Evolutionary conservation across 2,329 filamentous ascomycete species (phyloP).

Genomic region (Paecilomyces formosus): DNA sequence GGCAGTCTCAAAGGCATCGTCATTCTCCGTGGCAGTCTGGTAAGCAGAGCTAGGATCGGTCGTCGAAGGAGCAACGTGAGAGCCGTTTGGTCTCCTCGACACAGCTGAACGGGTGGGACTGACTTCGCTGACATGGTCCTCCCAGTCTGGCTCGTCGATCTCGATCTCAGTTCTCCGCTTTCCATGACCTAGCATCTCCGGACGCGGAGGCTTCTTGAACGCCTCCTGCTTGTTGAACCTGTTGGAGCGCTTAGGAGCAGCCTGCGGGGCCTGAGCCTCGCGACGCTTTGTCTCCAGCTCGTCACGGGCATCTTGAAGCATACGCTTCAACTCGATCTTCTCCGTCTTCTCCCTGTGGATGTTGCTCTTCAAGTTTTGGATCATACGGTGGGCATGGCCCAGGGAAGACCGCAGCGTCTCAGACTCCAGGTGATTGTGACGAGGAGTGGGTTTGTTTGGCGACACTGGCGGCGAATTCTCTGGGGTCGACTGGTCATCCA

Average conservation of each 20-base stretch:
- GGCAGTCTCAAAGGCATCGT: constrained; percentile 61
- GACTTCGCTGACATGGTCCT: constrained; percentile 62
- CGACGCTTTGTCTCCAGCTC: constrained; percentile 67
- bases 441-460: constrained; percentile 82
- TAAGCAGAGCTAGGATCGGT: constrained; percentile 60
- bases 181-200: constrained; percentile 68
- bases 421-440: constrained; percentile 85
- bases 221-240: constrained; percentile 33
- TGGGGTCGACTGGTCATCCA: constrained; percentile 64
- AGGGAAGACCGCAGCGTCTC: constrained; percentile 93
- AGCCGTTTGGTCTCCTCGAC: constrained; percentile 19
- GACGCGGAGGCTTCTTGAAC: constrained; percentile 70
- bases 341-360: constrained; percentile 98
- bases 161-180: constrained; percentile 68
- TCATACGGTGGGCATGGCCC: constrained; percentile 90
- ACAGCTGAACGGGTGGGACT: constrained; percentile 47
- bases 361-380: constrained; percentile 89
- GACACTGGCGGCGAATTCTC: constrained; percentile 88
- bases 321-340: constrained; percentile 88
- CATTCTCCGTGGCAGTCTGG: constrained; percentile 72
- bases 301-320: constrained; percentile 91
- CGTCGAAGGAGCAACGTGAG: constrained; percentile 17
- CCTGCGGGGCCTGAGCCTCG: constrained; percentile 41
- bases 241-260: constrained; percentile 16
- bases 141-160: constrained; percentile 78